Percentiles rank a stretch among this genome's conserved stretches.
Conservation (phyloP, 1,139 yeast species). For the Meyerozyma sp. region DNA sequence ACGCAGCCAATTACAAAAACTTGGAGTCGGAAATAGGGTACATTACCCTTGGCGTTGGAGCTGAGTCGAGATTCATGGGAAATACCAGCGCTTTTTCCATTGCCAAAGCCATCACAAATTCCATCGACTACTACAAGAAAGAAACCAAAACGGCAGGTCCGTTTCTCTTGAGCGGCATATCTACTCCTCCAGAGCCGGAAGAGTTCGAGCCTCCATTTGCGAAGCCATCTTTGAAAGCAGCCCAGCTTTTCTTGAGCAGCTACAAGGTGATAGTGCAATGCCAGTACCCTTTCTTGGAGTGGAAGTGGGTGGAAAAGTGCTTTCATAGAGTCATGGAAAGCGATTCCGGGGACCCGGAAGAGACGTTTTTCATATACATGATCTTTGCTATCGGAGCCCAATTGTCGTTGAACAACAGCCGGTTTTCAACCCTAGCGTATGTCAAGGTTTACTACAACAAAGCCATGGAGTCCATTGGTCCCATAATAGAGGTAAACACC, state of each 20-base stretch:
- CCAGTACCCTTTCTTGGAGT: background rate
- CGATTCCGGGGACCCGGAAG: background rate
- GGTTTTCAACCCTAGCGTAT: background rate
- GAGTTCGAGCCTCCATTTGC: background rate
- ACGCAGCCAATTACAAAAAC: background rate
- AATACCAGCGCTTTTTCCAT: background rate
- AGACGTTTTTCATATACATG: background rate
- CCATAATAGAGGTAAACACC: background rate
- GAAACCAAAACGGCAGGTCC: background rate
- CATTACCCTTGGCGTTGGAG: background rate
- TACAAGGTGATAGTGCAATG: background rate
- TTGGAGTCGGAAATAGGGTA: background rate
- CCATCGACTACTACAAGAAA: background rate
- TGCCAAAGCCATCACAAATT: background rate
- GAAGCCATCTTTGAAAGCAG: background rate
- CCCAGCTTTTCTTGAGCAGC: background rate
- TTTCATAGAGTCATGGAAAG: background rate
- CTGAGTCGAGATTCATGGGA: background rate
- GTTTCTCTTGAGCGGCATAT: background rate
- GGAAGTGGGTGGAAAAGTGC: background rate
- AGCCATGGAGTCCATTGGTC: background rate
- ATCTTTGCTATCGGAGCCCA: background rate
- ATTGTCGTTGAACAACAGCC: background rate
- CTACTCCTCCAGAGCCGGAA: background rate
- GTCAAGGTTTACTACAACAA: background rate